phyloP scores from a whole-genome alignment of 257 asterid genomes.

The Schizonepeta tenuifolia region DNA sequence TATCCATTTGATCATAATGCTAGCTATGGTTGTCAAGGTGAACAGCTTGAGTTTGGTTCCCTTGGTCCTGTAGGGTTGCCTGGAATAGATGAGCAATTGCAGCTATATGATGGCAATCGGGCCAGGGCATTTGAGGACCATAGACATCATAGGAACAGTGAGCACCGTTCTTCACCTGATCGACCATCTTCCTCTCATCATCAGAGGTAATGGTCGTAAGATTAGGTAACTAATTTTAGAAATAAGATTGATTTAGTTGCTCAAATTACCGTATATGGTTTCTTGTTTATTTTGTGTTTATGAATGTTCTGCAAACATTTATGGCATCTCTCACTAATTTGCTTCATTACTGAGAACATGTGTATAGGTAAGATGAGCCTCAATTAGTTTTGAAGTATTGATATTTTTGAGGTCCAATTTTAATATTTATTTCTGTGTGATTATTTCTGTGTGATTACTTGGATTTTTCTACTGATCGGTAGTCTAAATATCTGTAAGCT shows the following conservation, averaged over 20 bases:
- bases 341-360: conserved; percentile 11
- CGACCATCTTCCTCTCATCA: conserved; percentile 84
- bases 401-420: background rate
- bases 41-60: conserved; percentile 90
- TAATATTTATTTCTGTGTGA: background rate
- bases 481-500: background rate
- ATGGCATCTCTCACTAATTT: conserved; percentile 5
- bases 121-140: conserved; percentile 58
- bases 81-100: conserved; percentile 64
- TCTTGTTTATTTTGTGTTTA: background rate
- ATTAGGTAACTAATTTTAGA: conserved; percentile 6
- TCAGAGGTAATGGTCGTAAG: conserved; percentile 55
- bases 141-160: conserved; percentile 58
- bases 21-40: conserved; percentile 57
- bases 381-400: conserved; percentile 6
- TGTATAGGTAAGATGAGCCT: background rate
- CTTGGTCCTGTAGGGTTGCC: conserved; percentile 70
- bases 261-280: conserved; percentile 7
- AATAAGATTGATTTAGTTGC: conserved; percentile 20
- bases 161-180: conserved; percentile 73
- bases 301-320: background rate
- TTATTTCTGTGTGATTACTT: too few species aligned
- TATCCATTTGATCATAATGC: conserved; percentile 78
- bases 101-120: conserved; percentile 60
- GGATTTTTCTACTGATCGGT: background rate